phyloP scores from a whole-genome alignment of 371 early-diverging fungal species.

The Mortierella sp. region DNA sequence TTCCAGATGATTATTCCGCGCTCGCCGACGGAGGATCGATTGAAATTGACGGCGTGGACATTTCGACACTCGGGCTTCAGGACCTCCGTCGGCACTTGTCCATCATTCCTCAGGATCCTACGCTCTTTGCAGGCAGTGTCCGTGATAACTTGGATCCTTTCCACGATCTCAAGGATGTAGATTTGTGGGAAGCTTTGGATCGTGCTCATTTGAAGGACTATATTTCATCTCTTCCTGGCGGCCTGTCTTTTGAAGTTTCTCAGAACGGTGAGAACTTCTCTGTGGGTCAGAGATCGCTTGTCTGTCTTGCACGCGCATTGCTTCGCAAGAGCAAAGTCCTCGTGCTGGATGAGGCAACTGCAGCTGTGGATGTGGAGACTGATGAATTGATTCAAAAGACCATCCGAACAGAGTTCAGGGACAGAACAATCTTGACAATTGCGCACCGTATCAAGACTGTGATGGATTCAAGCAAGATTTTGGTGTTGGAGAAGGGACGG shows the following conservation, averaged over 20 bases:
- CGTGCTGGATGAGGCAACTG: slow-evolving; percentile 89
- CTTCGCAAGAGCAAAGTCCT: slow-evolving; percentile 78
- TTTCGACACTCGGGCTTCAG: slow-evolving; percentile 67
- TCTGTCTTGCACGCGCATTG: slow-evolving; percentile 90
- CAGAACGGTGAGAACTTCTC: slow-evolving; percentile 85
- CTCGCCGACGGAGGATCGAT: slow-evolving; percentile 63
- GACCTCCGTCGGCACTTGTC: slow-evolving; percentile 79
- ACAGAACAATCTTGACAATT: slow-evolving; percentile 76
- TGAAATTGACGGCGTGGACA: slow-evolving; percentile 76
- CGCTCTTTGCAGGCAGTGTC: slow-evolving; percentile 81
- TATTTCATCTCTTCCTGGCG: slow-evolving; percentile 56
- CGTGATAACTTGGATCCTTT: slow-evolving; percentile 82
- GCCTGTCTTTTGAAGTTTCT: slow-evolving; percentile 57
- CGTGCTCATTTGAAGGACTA: slow-evolving; percentile 70
- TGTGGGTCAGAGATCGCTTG: slow-evolving; percentile 90
- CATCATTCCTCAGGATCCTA: slow-evolving; percentile 87
- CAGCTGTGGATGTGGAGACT: slow-evolving; percentile 81
- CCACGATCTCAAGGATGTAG: slow-evolving; percentile 67
- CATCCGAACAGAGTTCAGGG: slow-evolving; percentile 75
- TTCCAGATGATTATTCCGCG: slow-evolving; percentile 58
- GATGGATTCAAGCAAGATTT: slow-evolving; percentile 88
- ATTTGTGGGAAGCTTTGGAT: slow-evolving; percentile 79
- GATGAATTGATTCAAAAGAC: slow-evolving; percentile 83
- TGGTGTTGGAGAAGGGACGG: slow-evolving; percentile 84
- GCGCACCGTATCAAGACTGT: slow-evolving; percentile 83